Percentiles rank a stretch among this genome's conserved stretches.
Evolutionary conservation across 257 asterid genomes (phyloP).

Genomic region (Solanum arcanum): DNA sequence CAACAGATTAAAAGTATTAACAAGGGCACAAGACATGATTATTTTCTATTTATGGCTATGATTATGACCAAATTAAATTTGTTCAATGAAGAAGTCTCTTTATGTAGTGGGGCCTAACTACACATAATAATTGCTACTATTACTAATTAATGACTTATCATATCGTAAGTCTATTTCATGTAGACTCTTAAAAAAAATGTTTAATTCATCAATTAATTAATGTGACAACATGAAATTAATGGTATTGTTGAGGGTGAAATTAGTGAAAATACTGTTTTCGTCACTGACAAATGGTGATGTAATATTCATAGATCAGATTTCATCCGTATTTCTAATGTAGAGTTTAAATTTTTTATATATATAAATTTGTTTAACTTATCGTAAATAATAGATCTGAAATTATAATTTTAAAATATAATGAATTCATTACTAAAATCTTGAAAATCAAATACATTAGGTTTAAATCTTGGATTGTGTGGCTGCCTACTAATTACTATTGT

Average conservation of each 20-base stretch:
- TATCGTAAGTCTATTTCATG: neutral
- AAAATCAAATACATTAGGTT: neutral
- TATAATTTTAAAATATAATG: neutral
- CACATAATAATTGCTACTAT: neutral
- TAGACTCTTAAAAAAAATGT: neutral
- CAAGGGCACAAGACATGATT: neutral
- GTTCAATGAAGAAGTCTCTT: neutral
- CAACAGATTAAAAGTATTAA: neutral
- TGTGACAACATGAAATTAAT: neutral
- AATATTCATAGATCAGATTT: neutral
- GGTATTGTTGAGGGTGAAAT: neutral
- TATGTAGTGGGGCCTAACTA: neutral
- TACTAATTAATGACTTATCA: neutral
- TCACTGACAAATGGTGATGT: neutral
- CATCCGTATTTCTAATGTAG: neutral
- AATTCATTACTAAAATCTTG: neutral
- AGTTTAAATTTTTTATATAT: neutral
- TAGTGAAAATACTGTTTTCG: neutral
- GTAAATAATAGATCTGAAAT: neutral
- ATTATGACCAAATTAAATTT: neutral
- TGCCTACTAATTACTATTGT: neutral
- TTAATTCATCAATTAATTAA: neutral
- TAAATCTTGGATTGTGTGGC: neutral
- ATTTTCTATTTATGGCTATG: neutral
- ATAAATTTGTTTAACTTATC: neutral